phyloP scores from a whole-genome alignment of 495 filamentous ascomycete genomes.

The Penicillium odoratum region DNA sequence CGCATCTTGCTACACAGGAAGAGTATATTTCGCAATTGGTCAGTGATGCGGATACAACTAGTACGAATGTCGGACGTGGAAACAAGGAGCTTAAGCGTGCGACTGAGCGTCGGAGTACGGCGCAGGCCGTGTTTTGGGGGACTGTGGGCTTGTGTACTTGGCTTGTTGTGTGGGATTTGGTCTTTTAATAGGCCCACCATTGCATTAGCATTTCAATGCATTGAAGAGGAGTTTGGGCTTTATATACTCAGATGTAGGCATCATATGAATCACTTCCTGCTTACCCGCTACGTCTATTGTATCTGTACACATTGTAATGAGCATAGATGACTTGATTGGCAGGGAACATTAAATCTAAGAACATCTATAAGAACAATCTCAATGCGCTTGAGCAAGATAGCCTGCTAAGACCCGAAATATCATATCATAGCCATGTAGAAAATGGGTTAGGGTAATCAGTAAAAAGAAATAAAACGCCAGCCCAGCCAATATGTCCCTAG shows the following conservation, averaged over 20 bases:
- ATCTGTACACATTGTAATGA: too few species aligned
- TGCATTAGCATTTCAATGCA: neutral
- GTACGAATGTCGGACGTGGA: slow-evolving; percentile 82
- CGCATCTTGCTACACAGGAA: slow-evolving; percentile 80
- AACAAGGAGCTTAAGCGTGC: slow-evolving; percentile 92
- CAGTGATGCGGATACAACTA: slow-evolving; percentile 75
- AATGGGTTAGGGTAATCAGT: neutral
- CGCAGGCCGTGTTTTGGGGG: slow-evolving; percentile 85
- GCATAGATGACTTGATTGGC: too few species aligned
- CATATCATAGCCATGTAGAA: neutral
- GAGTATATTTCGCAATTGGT: slow-evolving; percentile 86
- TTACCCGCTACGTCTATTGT: too few species aligned
- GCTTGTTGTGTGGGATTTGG: slow-evolving; percentile 89
- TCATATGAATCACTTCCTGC: too few species aligned
- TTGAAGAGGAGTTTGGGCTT: neutral
- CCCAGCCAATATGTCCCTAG: neutral
- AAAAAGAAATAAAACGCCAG: neutral
- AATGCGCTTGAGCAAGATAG: neutral
- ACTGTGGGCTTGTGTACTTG: slow-evolving; percentile 77
- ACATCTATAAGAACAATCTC: neutral
- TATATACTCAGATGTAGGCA: neutral
- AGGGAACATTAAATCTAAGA: neutral
- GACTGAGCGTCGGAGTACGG: slow-evolving; percentile 75
- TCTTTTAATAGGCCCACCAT: slow-evolving; percentile 56
- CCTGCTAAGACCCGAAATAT: neutral